Evolutionary conservation across 768 basidiomycete species (phyloP).

Genomic region (Imleria badia): DNA sequence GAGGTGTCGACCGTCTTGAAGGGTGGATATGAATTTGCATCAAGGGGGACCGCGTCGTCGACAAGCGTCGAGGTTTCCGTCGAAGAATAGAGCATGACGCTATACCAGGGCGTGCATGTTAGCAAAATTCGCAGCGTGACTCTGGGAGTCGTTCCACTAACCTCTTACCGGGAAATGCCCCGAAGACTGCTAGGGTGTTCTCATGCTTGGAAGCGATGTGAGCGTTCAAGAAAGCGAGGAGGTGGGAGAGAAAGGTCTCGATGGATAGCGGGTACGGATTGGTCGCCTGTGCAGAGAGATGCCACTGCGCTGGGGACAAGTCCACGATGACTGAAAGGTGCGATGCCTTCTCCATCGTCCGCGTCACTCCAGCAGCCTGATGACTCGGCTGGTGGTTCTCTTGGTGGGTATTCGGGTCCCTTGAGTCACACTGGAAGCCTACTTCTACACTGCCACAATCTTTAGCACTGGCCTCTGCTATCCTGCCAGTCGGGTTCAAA

Average conservation of each 20-base stretch:
- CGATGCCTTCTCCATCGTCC: slow-evolving; percentile 45
- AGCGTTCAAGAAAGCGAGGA: slow-evolving; percentile 89
- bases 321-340: slow-evolving; percentile 87
- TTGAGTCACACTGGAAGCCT: no score
- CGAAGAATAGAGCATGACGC: slow-evolving; percentile 77
- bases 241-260: slow-evolving; percentile 73
- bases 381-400: no score
- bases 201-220: slow-evolving; percentile 90
- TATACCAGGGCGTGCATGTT: slow-evolving; percentile 28
- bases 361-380: neutral
- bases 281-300: slow-evolving; percentile 54
- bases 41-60: slow-evolving; percentile 42
- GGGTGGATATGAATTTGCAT: slow-evolving; percentile 81
- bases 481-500: no score
- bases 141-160: slow-evolving; percentile 30
- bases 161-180: slow-evolving; percentile 84
- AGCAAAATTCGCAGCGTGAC: neutral
- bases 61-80: slow-evolving; percentile 41
- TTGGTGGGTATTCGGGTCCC: neutral
- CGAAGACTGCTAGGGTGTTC: slow-evolving; percentile 91
- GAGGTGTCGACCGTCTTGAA: slow-evolving; percentile 76
- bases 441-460: neutral
- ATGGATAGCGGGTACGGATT: slow-evolving; percentile 60
- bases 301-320: slow-evolving; percentile 86
- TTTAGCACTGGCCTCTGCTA: no score